These are phyloP conservation scores for Carnegiea gigantea DNA, from an alignment of 179 eudicot genomes.

Conservation along the genomic window DNA sequence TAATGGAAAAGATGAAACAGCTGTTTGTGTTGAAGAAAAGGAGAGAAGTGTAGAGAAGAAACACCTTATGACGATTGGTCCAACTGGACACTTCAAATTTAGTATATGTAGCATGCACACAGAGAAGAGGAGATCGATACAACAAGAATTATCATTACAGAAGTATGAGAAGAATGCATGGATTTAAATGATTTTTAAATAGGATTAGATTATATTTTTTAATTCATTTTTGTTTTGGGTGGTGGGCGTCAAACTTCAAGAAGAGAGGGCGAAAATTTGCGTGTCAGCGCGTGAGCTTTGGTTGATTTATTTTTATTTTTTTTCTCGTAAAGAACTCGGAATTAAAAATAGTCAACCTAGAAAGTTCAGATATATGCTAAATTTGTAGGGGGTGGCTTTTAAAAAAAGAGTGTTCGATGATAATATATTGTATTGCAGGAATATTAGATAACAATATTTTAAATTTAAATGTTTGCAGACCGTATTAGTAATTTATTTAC, in stretches of 20 bases:
- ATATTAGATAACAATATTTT: too few relatives aligned
- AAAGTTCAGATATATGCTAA: too few relatives aligned
- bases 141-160: neutral
- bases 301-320: neutral
- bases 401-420: too few relatives aligned
- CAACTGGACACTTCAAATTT: neutral
- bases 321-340: neutral
- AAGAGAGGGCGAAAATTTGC: neutral
- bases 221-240: too few relatives aligned
- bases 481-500: too few relatives aligned
- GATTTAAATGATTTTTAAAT: neutral
- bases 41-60: slow-evolving; percentile 2
- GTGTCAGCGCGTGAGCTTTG: neutral
- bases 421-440: too few relatives aligned
- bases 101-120: neutral
- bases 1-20: neutral
- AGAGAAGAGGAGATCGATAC: neutral
- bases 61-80: neutral
- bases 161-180: neutral
- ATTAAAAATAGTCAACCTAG: neutral
- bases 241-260: neutral
- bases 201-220: too few relatives aligned
- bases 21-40: neutral
- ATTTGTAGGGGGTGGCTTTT: too few relatives aligned
- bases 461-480: too few relatives aligned